These are phyloP conservation scores for Canavalia ensiformis DNA, from an alignment of 306 rosid species.

Conservation along the genomic window DNA sequence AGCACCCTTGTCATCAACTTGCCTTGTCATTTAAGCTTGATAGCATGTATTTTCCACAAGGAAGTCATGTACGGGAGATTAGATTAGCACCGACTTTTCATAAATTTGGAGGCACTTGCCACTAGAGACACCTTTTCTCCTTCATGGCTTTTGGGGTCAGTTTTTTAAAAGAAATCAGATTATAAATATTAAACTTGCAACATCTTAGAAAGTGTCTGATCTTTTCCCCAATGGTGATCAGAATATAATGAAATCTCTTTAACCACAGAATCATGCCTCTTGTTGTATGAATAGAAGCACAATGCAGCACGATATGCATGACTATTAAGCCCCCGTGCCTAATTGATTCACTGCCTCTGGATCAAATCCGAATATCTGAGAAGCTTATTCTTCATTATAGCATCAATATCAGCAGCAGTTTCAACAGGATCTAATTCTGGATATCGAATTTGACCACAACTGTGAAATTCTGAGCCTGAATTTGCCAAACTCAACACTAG, in stretches of 20 bases:
- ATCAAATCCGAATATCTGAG: too few species aligned
- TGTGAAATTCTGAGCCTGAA: too few species aligned
- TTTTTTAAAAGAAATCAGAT: conserved; percentile 26
- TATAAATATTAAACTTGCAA: conserved; percentile 58
- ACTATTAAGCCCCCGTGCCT: too few species aligned
- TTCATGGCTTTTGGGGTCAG: conserved; percentile 22
- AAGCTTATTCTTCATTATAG: too few species aligned
- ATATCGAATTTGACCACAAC: too few species aligned
- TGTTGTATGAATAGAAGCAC: conserved; percentile 62
- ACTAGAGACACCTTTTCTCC: conserved; percentile 63
- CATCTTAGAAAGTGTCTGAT: conserved; percentile 89
- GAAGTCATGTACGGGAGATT: conserved; percentile 93
- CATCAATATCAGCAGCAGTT: too few species aligned
- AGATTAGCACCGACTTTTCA: conserved; percentile 74
- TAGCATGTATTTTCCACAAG: conserved; percentile 82
- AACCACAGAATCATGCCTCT: conserved; percentile 86
- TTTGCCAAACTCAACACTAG: too few species aligned
- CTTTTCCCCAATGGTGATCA: conserved; percentile 92
- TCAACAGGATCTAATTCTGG: too few species aligned
- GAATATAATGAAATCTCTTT: conserved; percentile 91
- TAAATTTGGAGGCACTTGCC: conserved; percentile 90
- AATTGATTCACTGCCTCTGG: too few species aligned
- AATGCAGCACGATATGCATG: too few species aligned
- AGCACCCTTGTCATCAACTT: too few species aligned
- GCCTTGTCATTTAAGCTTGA: conserved; percentile 83